Percentiles rank a stretch among this genome's conserved stretches.
Conservation (phyloP, 73 alveolate genomes). For the Breviolum minutum region DNA sequence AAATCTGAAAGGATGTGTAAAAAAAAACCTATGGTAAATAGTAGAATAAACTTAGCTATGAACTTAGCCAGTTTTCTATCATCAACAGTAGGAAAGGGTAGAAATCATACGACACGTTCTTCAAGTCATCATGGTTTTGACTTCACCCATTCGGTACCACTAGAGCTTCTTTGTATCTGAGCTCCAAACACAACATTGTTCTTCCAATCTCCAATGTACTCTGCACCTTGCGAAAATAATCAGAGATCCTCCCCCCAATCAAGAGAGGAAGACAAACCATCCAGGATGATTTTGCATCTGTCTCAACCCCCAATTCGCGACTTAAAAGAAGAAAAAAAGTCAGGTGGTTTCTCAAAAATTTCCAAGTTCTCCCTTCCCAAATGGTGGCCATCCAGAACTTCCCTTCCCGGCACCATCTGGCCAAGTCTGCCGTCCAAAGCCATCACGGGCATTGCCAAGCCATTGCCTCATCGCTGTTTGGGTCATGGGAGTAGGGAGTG, state of each 20-base stretch:
- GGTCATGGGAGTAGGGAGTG: neutral
- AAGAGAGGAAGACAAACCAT: no score
- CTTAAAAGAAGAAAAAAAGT: neutral
- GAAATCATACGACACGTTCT: no score
- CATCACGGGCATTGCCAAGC: constrained; percentile 90
- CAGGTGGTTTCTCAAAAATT: neutral
- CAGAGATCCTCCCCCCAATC: no score
- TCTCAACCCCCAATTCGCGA: neutral
- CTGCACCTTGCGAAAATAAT: constrained; percentile 39
- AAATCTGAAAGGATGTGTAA: no score
- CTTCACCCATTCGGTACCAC: no score
- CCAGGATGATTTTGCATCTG: no score
- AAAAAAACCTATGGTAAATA: neutral
- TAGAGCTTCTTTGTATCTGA: neutral
- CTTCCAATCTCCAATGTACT: constrained; percentile 84
- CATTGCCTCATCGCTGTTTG: constrained; percentile 26
- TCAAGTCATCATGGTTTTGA: no score
- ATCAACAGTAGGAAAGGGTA: no score
- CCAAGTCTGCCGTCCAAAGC: constrained; percentile 84
- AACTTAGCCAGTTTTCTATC: neutral
- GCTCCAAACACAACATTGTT: constrained; percentile 78
- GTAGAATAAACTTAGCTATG: neutral
- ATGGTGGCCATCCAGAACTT: neutral
- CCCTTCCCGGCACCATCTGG: constrained; percentile 39
- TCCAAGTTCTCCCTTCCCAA: neutral